phyloP scores from a whole-genome alignment of 2,329 filamentous ascomycete species.

The Aspergillus tamarii region DNA sequence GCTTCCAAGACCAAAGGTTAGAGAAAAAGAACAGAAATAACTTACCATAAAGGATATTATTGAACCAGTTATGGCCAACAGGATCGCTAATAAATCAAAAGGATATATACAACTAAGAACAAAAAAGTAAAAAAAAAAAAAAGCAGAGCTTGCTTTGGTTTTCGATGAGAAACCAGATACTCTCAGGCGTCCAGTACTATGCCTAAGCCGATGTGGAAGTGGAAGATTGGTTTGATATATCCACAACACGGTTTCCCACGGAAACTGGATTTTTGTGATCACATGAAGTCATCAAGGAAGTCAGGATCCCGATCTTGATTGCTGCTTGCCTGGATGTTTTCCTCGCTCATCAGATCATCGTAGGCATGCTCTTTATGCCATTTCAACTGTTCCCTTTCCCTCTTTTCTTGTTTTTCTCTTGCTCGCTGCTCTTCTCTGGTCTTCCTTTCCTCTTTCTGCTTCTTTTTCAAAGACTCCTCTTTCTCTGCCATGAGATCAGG shows the following conservation, averaged over 20 bases:
- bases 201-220: neutral
- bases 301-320: conserved; percentile 81
- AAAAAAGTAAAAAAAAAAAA: neutral
- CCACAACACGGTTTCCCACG: neutral
- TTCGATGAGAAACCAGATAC: neutral
- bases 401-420: conserved; percentile 51
- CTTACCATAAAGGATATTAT: neutral
- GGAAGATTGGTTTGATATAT: neutral
- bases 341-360: conserved; percentile 85
- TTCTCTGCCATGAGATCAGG: conserved; percentile 82
- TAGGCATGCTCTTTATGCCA: conserved; percentile 98
- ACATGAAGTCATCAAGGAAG: conserved; percentile 92
- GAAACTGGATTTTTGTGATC: conserved; percentile 31
- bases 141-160: neutral
- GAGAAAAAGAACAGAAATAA: neutral
- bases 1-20: neutral
- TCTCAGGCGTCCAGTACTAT: neutral
- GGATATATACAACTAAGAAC: neutral
- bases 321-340: conserved; percentile 74
- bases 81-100: neutral
- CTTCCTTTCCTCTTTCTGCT: conserved; percentile 68
- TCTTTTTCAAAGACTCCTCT: conserved; percentile 72
- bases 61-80: neutral
- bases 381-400: conserved; percentile 85
- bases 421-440: conserved; percentile 43